Evolutionary conservation across 305 asterid genomes (phyloP), one percentile per base, ranked within the genome.

Genomic region (Striga hermonthica): DNA sequence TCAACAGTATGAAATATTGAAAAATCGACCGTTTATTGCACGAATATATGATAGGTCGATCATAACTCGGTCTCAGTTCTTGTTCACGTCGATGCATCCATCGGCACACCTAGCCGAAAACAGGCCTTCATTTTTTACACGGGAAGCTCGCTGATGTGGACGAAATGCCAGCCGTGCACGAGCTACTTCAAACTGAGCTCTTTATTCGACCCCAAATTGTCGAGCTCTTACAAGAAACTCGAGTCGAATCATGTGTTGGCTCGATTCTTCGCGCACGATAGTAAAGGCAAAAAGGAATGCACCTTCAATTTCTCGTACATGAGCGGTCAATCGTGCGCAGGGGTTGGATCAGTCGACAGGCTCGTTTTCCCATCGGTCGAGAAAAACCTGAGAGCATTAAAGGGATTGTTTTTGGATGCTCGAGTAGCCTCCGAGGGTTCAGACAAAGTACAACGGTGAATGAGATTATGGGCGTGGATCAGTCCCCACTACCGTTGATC

Each of bases 381-480:
- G 41, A 12, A 22, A 1, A 12, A 0, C 8, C n/a, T 1, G 74
- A 69, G 11, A 69, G 38, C 13, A 9, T 61, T 5, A 16, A 16
- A 7, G 34, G 7, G 1, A 8, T 36, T 9, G 53, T 39, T 2
- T 68, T 60, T 13, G 73, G 66, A 6, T 66, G 70, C 43, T 1
- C 39, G 7, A 66, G 41, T 34, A 41, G 13, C 57, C 13, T 28
- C 6, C 47, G 36, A 31, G 68, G 68, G 13, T 31, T 63, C 12
- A n/a, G 57, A 4, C 40, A 39, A 61, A 69, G 39, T 12, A 22
- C 50, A 41, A 7, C 28, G 13, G 52, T 69, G 9, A 62, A 44
- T 14, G 74, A 68, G 53, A 35, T 69, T 13, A 40, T 69, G 68
- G 68, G 68, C 57, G 41, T 69, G 63, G 41, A 53, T 56, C 41